phyloP scores from a whole-genome alignment of 257 asterid species.

The Echium plantagineum region DNA sequence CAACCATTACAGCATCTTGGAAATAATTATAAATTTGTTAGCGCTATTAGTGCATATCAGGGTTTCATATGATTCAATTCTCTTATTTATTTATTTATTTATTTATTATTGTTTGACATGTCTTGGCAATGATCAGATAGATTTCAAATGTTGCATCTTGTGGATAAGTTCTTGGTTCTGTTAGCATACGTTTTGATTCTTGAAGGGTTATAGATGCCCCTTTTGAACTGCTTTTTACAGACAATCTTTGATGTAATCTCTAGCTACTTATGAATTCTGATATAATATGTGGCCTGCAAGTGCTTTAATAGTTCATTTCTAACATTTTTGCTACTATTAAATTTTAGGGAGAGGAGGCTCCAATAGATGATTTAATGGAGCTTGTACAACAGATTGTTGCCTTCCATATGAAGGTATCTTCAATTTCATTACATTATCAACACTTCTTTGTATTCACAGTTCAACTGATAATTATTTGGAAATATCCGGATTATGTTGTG shows the following conservation, averaged over 20 bases:
- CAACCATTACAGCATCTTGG: neutral
- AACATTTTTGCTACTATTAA: neutral
- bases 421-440: neutral
- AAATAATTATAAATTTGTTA: neutral
- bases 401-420: slow-evolving; percentile 80
- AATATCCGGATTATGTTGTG: neutral
- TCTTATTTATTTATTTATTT: too few relatives aligned
- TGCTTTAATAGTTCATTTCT: neutral
- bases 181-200: too few relatives aligned
- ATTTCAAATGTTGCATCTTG: neutral
- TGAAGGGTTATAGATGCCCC: neutral
- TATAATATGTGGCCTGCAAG: neutral
- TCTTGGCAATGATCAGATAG: neutral
- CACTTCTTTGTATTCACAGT: neutral
- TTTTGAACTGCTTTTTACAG: neutral
- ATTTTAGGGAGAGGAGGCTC: neutral
- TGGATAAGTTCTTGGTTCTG: neutral
- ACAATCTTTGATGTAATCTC: too few relatives aligned
- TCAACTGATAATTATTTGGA: neutral
- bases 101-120: neutral
- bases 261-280: neutral
- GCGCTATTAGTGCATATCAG: neutral
- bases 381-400: slow-evolving; percentile 85
- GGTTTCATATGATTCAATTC: neutral
- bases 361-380: slow-evolving; percentile 49